These are phyloP conservation scores for Fusarium verticillioides DNA, from an alignment of 2,329 filamentous ascomycete genomes.

Conservation along the genomic window DNA sequence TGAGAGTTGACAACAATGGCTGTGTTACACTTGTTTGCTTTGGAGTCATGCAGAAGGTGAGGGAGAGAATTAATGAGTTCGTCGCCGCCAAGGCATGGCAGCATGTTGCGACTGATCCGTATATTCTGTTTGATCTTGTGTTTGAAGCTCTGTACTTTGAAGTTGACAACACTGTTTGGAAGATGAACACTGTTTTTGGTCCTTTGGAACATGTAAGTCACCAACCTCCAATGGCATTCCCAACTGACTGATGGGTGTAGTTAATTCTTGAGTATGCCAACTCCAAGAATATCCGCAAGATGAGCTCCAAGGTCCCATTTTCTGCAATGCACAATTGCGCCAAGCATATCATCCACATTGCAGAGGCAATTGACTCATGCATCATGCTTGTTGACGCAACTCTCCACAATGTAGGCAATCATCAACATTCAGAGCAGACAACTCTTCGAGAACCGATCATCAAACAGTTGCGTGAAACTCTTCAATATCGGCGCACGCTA, in stretches of 20 bases:
- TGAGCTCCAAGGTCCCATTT: slow-evolving; percentile 44
- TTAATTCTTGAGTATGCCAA: slow-evolving; percentile 43
- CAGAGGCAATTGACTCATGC: slow-evolving; percentile 45
- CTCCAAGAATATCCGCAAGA: slow-evolving; percentile 39
- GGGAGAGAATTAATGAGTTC: slow-evolving; percentile 39
- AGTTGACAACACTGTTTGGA: slow-evolving; percentile 46
- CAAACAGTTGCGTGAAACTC: slow-evolving; percentile 44
- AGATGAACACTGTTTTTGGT: slow-evolving; percentile 46
- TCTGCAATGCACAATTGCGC: slow-evolving; percentile 46
- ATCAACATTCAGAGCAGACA: neutral
- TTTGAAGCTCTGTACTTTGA: slow-evolving; percentile 45
- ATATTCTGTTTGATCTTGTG: slow-evolving; percentile 47
- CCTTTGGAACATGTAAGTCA: slow-evolving; percentile 44
- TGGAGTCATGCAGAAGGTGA: slow-evolving; percentile 37
- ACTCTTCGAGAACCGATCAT: slow-evolving; percentile 25
- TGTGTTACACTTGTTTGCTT: slow-evolving; percentile 42
- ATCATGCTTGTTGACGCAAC: slow-evolving; percentile 42
- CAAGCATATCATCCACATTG: slow-evolving; percentile 47
- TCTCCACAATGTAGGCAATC: slow-evolving; percentile 20
- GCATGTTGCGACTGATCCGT: slow-evolving; percentile 39
- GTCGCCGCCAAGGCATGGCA: slow-evolving; percentile 40
- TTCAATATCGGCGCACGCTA: slow-evolving; percentile 48
- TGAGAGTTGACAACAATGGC: slow-evolving; percentile 34
- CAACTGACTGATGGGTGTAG: slow-evolving; percentile 21
- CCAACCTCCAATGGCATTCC: neutral